Conservation (phyloP, 495 filamentous ascomycete genomes). For the Penicillium paxilli region DNA sequence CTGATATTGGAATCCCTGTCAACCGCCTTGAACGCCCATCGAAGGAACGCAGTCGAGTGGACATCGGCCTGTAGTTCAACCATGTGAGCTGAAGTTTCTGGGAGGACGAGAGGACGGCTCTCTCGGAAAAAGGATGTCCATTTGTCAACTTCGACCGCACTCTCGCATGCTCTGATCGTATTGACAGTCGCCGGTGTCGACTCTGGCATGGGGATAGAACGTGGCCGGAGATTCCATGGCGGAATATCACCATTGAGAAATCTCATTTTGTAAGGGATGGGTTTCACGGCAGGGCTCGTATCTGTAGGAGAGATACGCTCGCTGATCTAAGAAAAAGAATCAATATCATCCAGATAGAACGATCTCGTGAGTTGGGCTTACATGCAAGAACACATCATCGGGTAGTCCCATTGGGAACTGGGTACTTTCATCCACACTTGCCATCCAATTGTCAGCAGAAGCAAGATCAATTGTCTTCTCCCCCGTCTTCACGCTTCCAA, state of each 20-base stretch:
- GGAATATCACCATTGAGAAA: constrained; percentile 37
- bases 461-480: constrained; percentile 18
- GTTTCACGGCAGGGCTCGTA: constrained; percentile 3
- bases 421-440: constrained; percentile 25
- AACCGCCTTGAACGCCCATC: constrained; percentile 28
- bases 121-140: constrained; percentile 22
- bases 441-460: constrained; percentile 23
- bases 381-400: constrained; percentile 42
- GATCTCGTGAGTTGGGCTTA: constrained; percentile 10
- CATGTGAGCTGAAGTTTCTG: constrained; percentile 20
- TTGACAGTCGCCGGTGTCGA: constrained; percentile 16
- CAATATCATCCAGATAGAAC: background rate
- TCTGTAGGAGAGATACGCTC: constrained; percentile 28
- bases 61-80: constrained; percentile 36
- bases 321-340: constrained; percentile 26
- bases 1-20: constrained; percentile 15
- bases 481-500: constrained; percentile 23
- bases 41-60: constrained; percentile 39
- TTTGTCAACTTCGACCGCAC: constrained; percentile 2
- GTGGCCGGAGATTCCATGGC: constrained; percentile 34
- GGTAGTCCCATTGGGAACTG: constrained; percentile 34
- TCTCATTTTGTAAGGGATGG: constrained; percentile 27
- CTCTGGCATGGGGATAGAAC: constrained; percentile 35
- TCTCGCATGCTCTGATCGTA: constrained; percentile 24
- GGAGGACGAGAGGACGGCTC: constrained; percentile 14